Conservation (phyloP, 768 basidiomycete genomes). For the Podaxis carcinomalis region DNA sequence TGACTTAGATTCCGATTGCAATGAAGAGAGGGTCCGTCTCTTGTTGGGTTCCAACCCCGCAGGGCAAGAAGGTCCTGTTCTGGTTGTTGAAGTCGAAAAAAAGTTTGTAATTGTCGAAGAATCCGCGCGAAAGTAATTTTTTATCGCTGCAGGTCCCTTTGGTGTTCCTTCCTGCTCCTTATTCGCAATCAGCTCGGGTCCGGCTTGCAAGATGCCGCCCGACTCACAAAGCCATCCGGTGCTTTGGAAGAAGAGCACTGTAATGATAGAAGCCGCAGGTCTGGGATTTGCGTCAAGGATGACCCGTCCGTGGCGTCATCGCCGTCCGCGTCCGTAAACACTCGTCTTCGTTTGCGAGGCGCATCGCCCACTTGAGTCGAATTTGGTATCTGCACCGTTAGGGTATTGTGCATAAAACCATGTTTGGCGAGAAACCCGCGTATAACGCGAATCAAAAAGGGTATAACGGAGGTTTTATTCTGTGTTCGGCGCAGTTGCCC, state of each 20-base stretch:
- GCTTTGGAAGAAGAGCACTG: neutral
- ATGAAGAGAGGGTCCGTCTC: slow-evolving; percentile 6
- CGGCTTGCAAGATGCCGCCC: neutral
- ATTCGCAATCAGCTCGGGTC: neutral
- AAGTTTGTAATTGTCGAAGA: neutral
- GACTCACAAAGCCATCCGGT: neutral
- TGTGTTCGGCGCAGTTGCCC: slow-evolving; percentile 21
- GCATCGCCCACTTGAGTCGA: slow-evolving; percentile 6
- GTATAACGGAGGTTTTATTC: slow-evolving; percentile 53
- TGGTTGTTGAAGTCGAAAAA: neutral
- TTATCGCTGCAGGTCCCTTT: neutral
- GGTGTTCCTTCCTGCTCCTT: neutral
- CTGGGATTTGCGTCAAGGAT: slow-evolving; percentile 1
- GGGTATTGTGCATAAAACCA: slow-evolving; percentile 39
- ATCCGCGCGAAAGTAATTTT: neutral
- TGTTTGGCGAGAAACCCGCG: slow-evolving; percentile 62
- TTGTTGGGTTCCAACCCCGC: neutral
- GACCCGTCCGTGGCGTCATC: slow-evolving; percentile 21
- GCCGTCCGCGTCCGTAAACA: slow-evolving; percentile 10
- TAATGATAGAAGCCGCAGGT: neutral
- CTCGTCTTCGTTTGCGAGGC: slow-evolving; percentile 51
- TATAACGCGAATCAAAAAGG: slow-evolving; percentile 55
- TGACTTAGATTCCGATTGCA: neutral
- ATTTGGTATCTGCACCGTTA: slow-evolving; percentile 14
- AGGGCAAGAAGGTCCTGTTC: neutral